Conservation (phyloP, 805 yeast genomes). For the Saccharomycopsis vini region DNA sequence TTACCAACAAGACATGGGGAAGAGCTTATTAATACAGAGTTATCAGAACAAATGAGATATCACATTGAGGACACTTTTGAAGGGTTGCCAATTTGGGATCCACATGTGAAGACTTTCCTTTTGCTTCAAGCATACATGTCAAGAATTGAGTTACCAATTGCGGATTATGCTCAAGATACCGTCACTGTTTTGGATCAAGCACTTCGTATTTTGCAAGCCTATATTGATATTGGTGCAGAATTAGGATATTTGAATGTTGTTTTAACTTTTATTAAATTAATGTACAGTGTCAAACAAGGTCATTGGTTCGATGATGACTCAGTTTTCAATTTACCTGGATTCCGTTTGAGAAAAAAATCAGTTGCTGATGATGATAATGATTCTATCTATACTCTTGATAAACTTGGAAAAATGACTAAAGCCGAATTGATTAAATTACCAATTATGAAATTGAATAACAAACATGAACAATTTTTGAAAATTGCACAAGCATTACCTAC, state of each 20-base stretch:
- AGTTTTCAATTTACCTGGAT: constrained; percentile 30
- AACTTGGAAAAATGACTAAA: constrained; percentile 23
- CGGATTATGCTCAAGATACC: constrained; percentile 92
- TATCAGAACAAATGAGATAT: constrained; percentile 67
- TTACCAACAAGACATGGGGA: constrained; percentile 89
- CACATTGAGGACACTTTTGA: constrained; percentile 38
- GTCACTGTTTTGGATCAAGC: constrained; percentile 90
- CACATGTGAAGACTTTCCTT: constrained; percentile 71
- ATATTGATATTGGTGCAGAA: constrained; percentile 83
- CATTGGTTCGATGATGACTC: constrained; percentile 79
- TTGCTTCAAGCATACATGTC: constrained; percentile 66
- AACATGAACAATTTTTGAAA: constrained; percentile 39
- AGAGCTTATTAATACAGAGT: constrained; percentile 74
- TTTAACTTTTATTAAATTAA: constrained; percentile 49
- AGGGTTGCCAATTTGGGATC: constrained; percentile 70
- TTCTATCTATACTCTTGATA: constrained; percentile 1
- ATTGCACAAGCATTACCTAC: constrained; percentile 56
- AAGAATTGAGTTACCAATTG: constrained; percentile 76
- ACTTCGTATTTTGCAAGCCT: constrained; percentile 87
- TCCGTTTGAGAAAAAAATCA: background rate
- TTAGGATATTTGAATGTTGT: constrained; percentile 62
- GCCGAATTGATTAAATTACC: constrained; percentile 23
- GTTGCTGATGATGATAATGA: background rate
- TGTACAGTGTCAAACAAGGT: constrained; percentile 86
- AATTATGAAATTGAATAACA: constrained; percentile 21